Base-by-base conservation (phyloP, 2,329 filamentous ascomycete genomes). In the Aspergillus novoparasiticus region DNA sequence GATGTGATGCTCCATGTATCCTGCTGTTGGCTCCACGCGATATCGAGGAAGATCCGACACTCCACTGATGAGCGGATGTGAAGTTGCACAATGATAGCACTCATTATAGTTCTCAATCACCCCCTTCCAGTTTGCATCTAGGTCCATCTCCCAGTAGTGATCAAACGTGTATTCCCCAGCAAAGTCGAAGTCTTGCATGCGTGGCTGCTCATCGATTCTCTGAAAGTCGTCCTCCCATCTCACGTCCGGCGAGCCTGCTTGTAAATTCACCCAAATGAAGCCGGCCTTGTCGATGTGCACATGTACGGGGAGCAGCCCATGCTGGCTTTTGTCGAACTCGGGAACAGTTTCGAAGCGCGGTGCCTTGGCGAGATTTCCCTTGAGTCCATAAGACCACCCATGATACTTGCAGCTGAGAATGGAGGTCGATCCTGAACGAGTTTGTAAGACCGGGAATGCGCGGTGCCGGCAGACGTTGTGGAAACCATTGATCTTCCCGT, bases 31-130 rank as follows among this genome's bases (percentile, higher is more conserved):
- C 68, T 84, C 77, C 53, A 86, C 83, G 23, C 76, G 74, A 74
- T 88, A 88, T 3, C 81, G 80, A 61, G 82, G 80, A 36, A 88
- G 79, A 66, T 88, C 84, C 39, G 85, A 82, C 8, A 89, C 66
- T 0, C 68, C 65, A 9, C 34, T 67, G n/a, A 72, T 71, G 9
- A 68, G 66, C 0, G 71, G 71, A 45, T 73, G 71, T 1, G 65
- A 66, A 26, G 71, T 71, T 4, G 70, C 63, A 46, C 71, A 72
- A 51, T 72, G 70, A 39, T 72, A 72, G 51, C 70, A 72, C 55
- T 72, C 70, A 28, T 71, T 71, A 30, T 72, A 72, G 41, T 72
- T 72, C 45, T 72, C 69, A 12, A 70, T 65, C 11, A 72, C 23
- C 0, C 63, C 58, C 53, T 72, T 72, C 70, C 69, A 72, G 36